Base-by-base conservation (phyloP, 495 filamentous ascomycete genomes). In the Clavariopsis aquatica region DNA sequence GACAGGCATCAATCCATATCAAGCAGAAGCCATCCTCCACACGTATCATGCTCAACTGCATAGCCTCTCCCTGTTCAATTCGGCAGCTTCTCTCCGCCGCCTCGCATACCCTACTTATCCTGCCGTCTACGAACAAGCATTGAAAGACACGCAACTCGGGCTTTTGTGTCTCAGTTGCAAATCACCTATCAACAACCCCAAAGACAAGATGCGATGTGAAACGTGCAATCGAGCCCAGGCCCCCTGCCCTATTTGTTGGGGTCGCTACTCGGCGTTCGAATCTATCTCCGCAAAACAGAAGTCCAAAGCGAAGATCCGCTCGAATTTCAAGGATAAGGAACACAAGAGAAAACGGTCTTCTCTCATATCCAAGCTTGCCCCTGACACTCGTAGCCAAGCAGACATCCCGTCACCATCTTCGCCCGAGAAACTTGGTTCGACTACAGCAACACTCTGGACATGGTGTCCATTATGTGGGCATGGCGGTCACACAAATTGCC, bases 11-110 rank as follows among this genome's bases (percentile, higher is more conserved):
- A 66, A 74, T n/a, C 71, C 74, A 0, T 69, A 71, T 15, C 75
- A 78, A 55, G 60, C 76, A 26, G 77, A 79, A 63, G 54, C 62
- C 19, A 74, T 77, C 15, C 66, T 79, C 5, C 49, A 63, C n/a
- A 70, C 74, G 3, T 79, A 79, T 66, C 76, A 78, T 57, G 67
- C 69, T 23, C 76, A 79, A 60, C 68, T 79, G 8, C 36, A 72
- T 26, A 53, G 55, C 19, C 68, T 72, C 15, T 31, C 56, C 3
- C 66, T 76, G 8, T 69, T 64, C 65, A 71, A 68, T 47, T 55
- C 69, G 12, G 76, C 76, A 0, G 70, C 75, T 2, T 59, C 58
- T 0, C 49, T 79, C 12, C 73, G 76, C 36, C 71, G 70, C 22
- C 59, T 75, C 10, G 46, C 64, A 34, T 79, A 75, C 47, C 77